Evolutionary conservation across 2,329 filamentous ascomycete genomes (phyloP).

Genomic region (Diaporthe citri): DNA sequence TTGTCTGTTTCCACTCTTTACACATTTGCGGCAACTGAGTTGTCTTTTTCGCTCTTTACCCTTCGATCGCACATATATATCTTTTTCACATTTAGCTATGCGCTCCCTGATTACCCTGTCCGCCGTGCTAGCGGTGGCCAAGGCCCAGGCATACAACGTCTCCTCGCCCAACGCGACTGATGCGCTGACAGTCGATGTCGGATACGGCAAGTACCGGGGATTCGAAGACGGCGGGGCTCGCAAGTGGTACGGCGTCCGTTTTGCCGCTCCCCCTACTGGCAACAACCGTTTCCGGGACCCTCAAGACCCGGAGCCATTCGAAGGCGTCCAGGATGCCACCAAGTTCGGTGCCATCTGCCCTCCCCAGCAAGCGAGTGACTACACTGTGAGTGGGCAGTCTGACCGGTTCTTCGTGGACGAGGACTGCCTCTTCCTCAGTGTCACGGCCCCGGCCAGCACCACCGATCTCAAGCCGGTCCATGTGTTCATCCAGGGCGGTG

Average conservation of each 20-base stretch:
- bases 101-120: background rate
- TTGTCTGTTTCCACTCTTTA: conserved; percentile 25
- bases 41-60: background rate
- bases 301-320: background rate
- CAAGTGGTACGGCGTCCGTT: conserved; percentile 25
- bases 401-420: conserved; percentile 30
- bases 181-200: conserved; percentile 10
- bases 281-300: conserved; percentile 22
- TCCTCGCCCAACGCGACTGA: conserved; percentile 6
- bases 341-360: conserved; percentile 21
- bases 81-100: background rate
- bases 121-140: background rate
- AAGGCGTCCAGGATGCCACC: conserved; percentile 10
- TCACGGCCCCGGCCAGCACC: conserved; percentile 11
- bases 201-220: conserved; percentile 21
- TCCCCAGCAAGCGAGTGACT: conserved; percentile 15
- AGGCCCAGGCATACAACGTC: background rate
- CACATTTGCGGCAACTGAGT: conserved; percentile 2
- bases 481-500: conserved; percentile 66
- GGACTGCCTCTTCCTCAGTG: conserved; percentile 36
- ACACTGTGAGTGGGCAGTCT: conserved; percentile 10
- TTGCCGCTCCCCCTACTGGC: conserved; percentile 16
- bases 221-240: conserved; percentile 17
- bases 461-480: conserved; percentile 61
- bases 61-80: conserved; percentile 9